phyloP scores from a whole-genome alignment of 495 filamentous ascomycete species.

The Aspergillus sclerotioniger region DNA sequence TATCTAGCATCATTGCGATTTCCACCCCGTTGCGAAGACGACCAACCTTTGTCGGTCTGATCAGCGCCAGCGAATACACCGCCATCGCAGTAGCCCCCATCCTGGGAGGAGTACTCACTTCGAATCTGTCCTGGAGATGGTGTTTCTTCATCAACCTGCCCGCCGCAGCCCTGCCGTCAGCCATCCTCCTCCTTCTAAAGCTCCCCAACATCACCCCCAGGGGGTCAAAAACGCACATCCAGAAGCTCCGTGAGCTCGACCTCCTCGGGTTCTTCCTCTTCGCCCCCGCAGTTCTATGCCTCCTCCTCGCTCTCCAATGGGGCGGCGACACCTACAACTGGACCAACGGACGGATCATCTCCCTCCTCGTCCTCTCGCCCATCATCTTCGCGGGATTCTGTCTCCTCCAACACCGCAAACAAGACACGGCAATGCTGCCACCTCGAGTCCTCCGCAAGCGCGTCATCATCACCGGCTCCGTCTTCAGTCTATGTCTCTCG shows the following conservation, averaged over 20 bases:
- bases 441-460: background rate
- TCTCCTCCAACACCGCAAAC: conserved; percentile 4
- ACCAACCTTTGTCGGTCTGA: background rate
- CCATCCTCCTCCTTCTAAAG: background rate
- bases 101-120: background rate
- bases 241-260: background rate
- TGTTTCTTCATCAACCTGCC: conserved; percentile 1
- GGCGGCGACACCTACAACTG: conserved; percentile 1
- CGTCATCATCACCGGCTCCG: background rate
- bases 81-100: background rate
- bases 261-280: background rate
- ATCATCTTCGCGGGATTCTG: background rate
- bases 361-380: background rate
- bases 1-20: background rate
- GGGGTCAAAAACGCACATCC: background rate
- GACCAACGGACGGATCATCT: background rate
- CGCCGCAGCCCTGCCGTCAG: background rate
- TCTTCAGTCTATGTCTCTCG: background rate
- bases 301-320: background rate
- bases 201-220: background rate
- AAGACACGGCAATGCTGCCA: conserved; percentile 3
- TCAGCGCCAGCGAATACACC: background rate
- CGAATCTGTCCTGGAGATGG: background rate
- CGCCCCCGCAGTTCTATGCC: background rate
- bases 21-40: background rate